Evolutionary conservation across 495 filamentous ascomycete genomes (phyloP), one percentile per base, ranked within the genome.

Genomic region (Monascus purpureus): DNA sequence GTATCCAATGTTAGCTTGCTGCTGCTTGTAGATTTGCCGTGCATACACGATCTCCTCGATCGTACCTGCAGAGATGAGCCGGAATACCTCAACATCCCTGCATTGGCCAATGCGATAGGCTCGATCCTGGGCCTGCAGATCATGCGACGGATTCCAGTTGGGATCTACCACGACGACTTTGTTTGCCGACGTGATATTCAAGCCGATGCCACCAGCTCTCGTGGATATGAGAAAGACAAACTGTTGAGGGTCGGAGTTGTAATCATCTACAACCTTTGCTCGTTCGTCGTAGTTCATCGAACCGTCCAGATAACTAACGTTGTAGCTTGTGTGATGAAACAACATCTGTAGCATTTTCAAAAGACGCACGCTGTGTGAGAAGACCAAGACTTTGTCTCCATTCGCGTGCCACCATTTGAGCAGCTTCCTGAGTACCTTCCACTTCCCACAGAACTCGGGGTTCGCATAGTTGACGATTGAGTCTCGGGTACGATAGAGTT

Each of bases 1-100:
- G 52, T 97, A 97, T 1, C 83, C 90, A 31, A 97, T 97, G 44
- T 93, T 95, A 2, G 90, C 90, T 49, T 96, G 90, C 45, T 97
- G 90, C 47, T 97, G 90, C 49, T 97, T 97, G 62, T 96, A 97
- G 35, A 97, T 93, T 46, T 97, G 90, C 7, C 90, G 71, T 0
- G 90, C 90, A 45, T 97, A 97, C 20, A 94, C 82, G 38, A 94
- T 93, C 53, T 97, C 90, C 46, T 97, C 90, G 34, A 97, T 87
- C 0, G 92, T 96, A 11, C 90, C 90, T 0, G 79, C 76, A 5
- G 77, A 87, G n/a, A 97, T 74, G 16, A 97, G 71, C 9, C 90
- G 78, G 57, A 93, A 96, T 7, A 97, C 92, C 45, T 96, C 92
- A 4, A 97, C 90, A 43, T 97, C 85, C 3, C 90, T 72, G 1